Evolutionary conservation across 2,329 filamentous ascomycete genomes (phyloP).

Genomic region (Scytalidium sp.): DNA sequence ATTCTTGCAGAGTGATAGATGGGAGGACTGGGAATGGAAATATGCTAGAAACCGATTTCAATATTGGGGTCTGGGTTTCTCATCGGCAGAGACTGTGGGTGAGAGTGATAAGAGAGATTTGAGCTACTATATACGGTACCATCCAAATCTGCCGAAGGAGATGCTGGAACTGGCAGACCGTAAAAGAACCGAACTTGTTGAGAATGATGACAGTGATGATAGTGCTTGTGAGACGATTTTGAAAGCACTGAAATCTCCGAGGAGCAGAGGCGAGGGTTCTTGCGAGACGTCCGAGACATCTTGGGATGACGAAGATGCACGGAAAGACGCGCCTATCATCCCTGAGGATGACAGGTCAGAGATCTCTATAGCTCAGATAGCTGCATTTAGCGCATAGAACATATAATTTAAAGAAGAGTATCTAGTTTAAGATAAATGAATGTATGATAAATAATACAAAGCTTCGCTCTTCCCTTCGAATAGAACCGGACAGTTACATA

Average conservation of each 20-base stretch:
- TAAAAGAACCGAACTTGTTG: not conserved
- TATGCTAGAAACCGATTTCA: slow-evolving; percentile 35
- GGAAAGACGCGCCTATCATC: not conserved
- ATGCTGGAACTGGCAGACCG: not conserved
- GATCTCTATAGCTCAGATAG: not conserved
- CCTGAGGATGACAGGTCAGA: not conserved
- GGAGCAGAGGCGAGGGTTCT: not conserved
- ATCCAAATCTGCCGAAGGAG: not conserved
- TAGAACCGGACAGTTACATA: too few relatives aligned
- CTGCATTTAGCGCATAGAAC: not conserved
- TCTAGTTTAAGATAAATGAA: too few relatives aligned
- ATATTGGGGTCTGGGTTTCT: not conserved
- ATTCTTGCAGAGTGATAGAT: slow-evolving; percentile 39
- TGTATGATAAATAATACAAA: too few relatives aligned
- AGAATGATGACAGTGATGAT: not conserved
- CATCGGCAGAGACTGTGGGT: not conserved
- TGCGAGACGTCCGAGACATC: not conserved
- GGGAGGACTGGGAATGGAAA: slow-evolving; percentile 44
- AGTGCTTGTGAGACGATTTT: not conserved
- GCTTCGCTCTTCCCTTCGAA: too few relatives aligned
- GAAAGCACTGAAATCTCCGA: not conserved
- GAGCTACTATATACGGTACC: not conserved
- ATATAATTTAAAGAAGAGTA: too few relatives aligned
- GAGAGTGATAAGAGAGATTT: not conserved
- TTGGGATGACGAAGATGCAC: not conserved